phyloP scores from a whole-genome alignment of 805 yeast genomes.

The Metschnikowia noctiluminum region DNA sequence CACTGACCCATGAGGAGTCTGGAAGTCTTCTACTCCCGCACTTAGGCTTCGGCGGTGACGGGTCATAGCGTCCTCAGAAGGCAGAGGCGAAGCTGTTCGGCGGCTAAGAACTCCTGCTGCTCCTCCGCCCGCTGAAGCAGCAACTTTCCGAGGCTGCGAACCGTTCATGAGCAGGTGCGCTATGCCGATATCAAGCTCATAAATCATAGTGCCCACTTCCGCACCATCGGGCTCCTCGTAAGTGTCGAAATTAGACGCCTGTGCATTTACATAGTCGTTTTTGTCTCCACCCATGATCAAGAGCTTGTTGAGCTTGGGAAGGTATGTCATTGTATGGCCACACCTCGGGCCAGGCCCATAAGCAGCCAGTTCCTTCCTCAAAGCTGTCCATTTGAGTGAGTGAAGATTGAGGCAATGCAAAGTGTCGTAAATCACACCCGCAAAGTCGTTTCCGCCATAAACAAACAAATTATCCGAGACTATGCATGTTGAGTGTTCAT shows the following conservation, averaged over 20 bases:
- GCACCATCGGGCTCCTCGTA: slow-evolving; percentile 49
- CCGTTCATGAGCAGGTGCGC: slow-evolving; percentile 30
- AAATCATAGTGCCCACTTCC: slow-evolving; percentile 54
- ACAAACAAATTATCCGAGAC: slow-evolving; percentile 77
- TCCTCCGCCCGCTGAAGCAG: slow-evolving; percentile 21
- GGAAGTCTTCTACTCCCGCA: slow-evolving; percentile 30
- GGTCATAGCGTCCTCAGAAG: slow-evolving; percentile 18
- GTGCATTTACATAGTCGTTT: slow-evolving; percentile 57
- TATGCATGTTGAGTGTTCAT: slow-evolving; percentile 85
- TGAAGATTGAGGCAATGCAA: slow-evolving; percentile 75
- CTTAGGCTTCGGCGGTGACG: slow-evolving; percentile 37
- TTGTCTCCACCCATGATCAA: slow-evolving; percentile 91
- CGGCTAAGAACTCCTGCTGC: slow-evolving; percentile 19
- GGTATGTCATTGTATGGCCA: slow-evolving; percentile 83
- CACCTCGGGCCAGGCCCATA: slow-evolving; percentile 78
- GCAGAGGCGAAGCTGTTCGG: slow-evolving; percentile 16
- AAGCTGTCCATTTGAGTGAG: slow-evolving; percentile 68
- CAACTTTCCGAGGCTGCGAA: slow-evolving; percentile 12
- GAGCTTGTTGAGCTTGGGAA: slow-evolving; percentile 62
- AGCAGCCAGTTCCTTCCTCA: slow-evolving; percentile 34
- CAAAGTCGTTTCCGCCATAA: slow-evolving; percentile 82
- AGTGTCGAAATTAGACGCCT: slow-evolving; percentile 48
- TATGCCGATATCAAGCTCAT: slow-evolving; percentile 54
- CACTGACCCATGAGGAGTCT: slow-evolving; percentile 23
- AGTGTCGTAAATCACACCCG: slow-evolving; percentile 64